phyloP scores from a whole-genome alignment of 139 green algal species.

The Tetratostichococcus sp. region DNA sequence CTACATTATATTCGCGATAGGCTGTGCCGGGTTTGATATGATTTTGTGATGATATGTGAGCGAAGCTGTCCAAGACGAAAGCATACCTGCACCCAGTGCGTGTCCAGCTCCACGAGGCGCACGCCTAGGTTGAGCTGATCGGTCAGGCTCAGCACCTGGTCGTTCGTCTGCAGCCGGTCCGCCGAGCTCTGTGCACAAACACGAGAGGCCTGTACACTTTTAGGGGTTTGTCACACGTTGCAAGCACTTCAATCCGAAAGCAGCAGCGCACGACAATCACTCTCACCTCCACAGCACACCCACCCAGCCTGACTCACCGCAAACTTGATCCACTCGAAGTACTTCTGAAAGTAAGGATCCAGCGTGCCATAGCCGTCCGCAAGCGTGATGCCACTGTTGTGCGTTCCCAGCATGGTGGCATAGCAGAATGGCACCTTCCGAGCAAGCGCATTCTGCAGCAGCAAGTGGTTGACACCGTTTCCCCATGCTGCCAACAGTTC shows the following conservation, averaged over 20 bases:
- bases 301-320: too few species aligned
- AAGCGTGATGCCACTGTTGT: constrained; percentile 73
- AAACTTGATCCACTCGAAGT: constrained; percentile 49
- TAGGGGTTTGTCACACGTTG: too few species aligned
- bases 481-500: too few species aligned
- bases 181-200: neutral
- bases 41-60: too few species aligned
- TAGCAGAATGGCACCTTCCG: constrained; percentile 45
- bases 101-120: constrained; percentile 69
- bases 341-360: constrained; percentile 50
- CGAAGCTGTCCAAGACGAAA: neutral
- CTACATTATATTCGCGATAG: too few species aligned
- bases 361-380: constrained; percentile 74
- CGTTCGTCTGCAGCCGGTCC: constrained; percentile 52
- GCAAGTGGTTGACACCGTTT: too few species aligned
- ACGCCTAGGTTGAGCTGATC: constrained; percentile 76
- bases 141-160: constrained; percentile 67
- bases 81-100: constrained; percentile 58
- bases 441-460: constrained; percentile 41
- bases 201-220: neutral
- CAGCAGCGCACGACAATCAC: too few species aligned
- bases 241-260: too few species aligned
- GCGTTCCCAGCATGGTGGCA: constrained; percentile 50
- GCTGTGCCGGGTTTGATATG: too few species aligned
- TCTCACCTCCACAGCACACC: too few species aligned